Percentiles rank a stretch among this genome's conserved stretches.
These are phyloP conservation scores for Aspergillus leporis DNA, from an alignment of 495 filamentous ascomycete species.

Conservation along the genomic window DNA sequence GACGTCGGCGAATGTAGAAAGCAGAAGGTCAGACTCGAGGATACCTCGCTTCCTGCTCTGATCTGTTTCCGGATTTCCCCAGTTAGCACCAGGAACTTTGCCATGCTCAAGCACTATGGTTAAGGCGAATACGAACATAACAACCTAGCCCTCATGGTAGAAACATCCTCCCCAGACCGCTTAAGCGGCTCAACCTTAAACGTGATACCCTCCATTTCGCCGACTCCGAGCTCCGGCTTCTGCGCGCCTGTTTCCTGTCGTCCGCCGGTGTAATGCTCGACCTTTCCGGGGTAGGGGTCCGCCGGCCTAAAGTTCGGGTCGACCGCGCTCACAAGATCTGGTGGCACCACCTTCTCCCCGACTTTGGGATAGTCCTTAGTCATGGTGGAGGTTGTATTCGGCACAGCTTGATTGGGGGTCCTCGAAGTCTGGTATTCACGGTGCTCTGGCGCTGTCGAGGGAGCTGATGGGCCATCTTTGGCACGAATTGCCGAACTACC, in stretches of 20 bases:
- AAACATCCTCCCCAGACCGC: constrained; percentile 73
- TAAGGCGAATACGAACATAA: constrained; percentile 64
- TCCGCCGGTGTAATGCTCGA: constrained; percentile 65
- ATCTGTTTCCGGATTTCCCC: constrained; percentile 51
- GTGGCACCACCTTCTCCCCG: constrained; percentile 57
- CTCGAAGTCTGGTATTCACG: constrained; percentile 55
- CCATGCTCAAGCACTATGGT: background rate
- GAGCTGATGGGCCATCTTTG: constrained; percentile 31
- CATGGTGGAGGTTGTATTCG: constrained; percentile 65
- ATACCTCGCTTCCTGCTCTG: constrained; percentile 96
- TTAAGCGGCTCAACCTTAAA: constrained; percentile 90
- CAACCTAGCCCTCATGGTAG: constrained; percentile 84
- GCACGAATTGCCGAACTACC: constrained; percentile 36
- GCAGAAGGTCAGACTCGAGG: constrained; percentile 90
- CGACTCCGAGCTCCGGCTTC: constrained; percentile 76
- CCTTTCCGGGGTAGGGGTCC: constrained; percentile 58
- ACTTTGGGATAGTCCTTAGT: constrained; percentile 61
- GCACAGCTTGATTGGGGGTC: constrained; percentile 59
- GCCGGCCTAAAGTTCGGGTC: constrained; percentile 58
- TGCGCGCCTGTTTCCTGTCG: constrained; percentile 52
- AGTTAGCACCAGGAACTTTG: background rate
- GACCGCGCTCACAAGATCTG: constrained; percentile 59
- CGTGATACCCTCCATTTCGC: constrained; percentile 84
- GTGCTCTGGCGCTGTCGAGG: constrained; percentile 45
- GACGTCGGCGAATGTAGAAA: constrained; percentile 89